A percentile compares a stretch with the other conserved stretches of the same genome.
These are phyloP conservation scores for Aspergillus indologenus DNA, from an alignment of 495 filamentous ascomycete species.

Conservation along the genomic window DNA sequence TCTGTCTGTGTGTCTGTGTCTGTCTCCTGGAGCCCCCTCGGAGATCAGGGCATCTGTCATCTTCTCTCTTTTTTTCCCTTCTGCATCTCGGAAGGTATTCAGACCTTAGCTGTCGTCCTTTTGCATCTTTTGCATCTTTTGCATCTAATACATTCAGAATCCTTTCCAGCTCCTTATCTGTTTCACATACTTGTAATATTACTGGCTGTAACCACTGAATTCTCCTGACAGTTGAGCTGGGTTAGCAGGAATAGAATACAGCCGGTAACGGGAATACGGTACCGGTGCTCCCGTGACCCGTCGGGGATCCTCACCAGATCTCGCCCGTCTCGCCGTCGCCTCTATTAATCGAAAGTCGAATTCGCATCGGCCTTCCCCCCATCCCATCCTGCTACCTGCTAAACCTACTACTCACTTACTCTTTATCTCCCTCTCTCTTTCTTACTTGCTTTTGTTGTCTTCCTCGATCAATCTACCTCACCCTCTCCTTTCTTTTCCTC, in stretches of 20 bases:
- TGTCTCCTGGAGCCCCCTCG: background rate
- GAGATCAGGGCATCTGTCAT: background rate
- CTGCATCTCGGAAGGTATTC: background rate
- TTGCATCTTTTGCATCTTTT: too few relatives aligned
- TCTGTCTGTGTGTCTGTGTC: background rate
- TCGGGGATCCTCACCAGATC: constrained; percentile 5
- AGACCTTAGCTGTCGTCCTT: too few relatives aligned
- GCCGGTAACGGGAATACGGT: constrained; percentile 1
- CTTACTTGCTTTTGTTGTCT: constrained; percentile 1
- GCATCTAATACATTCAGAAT: too few relatives aligned
- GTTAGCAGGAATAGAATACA: background rate
- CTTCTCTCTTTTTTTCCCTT: background rate
- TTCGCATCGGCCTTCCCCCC: constrained; percentile 3
- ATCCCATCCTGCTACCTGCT: background rate
- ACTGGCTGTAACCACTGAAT: too few relatives aligned
- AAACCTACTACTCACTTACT: background rate
- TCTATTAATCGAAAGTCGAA: background rate
- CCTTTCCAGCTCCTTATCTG: too few relatives aligned
- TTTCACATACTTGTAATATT: too few relatives aligned
- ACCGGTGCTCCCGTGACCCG: constrained; percentile 5
- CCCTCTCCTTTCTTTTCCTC: constrained; percentile 10
- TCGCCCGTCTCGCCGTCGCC: constrained; percentile 4
- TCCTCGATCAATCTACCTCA: background rate
- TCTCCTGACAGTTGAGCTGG: too few relatives aligned
- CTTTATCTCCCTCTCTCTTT: constrained; percentile 6